Conservation (phyloP, 169 alveolate genomes). For the Hepatocystis sp. region DNA sequence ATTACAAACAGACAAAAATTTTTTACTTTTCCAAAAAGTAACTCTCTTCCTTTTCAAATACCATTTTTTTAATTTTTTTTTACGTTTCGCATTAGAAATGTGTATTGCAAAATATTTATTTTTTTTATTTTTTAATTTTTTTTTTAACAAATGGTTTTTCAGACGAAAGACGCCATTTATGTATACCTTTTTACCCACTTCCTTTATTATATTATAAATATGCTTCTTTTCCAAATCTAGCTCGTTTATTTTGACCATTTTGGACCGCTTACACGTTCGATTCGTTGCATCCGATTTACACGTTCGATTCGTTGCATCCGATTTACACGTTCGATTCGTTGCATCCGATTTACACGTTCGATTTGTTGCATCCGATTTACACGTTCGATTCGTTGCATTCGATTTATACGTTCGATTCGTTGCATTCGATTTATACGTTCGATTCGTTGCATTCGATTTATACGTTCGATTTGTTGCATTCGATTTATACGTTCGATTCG, state of each 20-base stretch:
- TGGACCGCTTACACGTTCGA: background rate
- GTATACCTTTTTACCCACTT: conserved; percentile 27
- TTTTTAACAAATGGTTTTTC: conserved; percentile 13
- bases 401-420: too few relatives aligned
- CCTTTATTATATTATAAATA: conserved; percentile 55
- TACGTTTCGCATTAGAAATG: background rate
- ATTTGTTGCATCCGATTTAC: too few relatives aligned
- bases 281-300: background rate
- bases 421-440: too few relatives aligned
- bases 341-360: too few relatives aligned
- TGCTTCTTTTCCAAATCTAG: conserved; percentile 11
- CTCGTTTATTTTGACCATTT: background rate
- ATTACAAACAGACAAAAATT: too few relatives aligned
- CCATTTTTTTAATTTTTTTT: background rate
- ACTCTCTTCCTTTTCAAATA: background rate
- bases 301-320: conserved; percentile 4
- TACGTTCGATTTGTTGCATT: too few relatives aligned
- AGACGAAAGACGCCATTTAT: conserved; percentile 33
- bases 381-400: too few relatives aligned
- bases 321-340: background rate
- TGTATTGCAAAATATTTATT: conserved; percentile 17
- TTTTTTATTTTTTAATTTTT: conserved; percentile 17
- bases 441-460: too few relatives aligned
- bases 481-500: too few relatives aligned
- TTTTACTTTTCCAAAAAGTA: too few relatives aligned